Evolutionary conservation across 768 basidiomycete species (phyloP).

Genomic region (Rubroboletus satanas): DNA sequence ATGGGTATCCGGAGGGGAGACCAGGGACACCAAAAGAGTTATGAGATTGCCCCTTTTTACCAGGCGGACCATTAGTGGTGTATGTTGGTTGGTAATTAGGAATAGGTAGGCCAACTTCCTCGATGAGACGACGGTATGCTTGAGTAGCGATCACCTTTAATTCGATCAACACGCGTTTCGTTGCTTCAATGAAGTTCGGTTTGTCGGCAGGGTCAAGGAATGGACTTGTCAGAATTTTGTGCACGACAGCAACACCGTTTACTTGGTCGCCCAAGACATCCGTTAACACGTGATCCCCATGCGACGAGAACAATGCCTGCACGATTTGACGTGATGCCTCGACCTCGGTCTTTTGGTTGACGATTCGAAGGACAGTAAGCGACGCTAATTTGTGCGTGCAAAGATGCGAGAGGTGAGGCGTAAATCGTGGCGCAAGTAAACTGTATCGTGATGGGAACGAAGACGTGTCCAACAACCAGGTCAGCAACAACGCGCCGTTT

Average conservation of each 20-base stretch:
- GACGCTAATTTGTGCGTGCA: conserved; percentile 98
- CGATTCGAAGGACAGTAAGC: conserved; percentile 88
- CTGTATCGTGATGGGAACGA: conserved; percentile 94
- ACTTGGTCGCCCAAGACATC: conserved; percentile 96
- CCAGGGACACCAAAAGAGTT: conserved; percentile 66
- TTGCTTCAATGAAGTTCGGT: conserved; percentile 72
- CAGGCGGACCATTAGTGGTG: conserved; percentile 53
- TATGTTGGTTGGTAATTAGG: conserved; percentile 84
- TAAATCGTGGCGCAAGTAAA: conserved; percentile 91
- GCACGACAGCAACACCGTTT: conserved; percentile 88
- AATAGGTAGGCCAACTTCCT: conserved; percentile 90
- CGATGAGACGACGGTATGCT: conserved; percentile 88
- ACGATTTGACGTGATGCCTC: conserved; percentile 84
- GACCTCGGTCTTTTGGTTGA: conserved; percentile 94
- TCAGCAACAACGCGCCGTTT: conserved; percentile 91
- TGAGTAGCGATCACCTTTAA: conserved; percentile 93
- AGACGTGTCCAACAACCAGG: conserved; percentile 95
- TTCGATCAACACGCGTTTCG: conserved; percentile 85
- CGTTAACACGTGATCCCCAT: conserved; percentile 84
- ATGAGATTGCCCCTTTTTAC: conserved; percentile 55
- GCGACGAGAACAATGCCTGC: conserved; percentile 86
- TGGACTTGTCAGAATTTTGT: conserved; percentile 86
- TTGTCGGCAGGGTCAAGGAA: conserved; percentile 75
- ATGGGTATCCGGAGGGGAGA: conserved; percentile 73
- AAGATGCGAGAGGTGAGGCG: conserved; percentile 92